Base-by-base conservation (phyloP, 306 rosid genomes). In the Lathyrus aphaca region DNA sequence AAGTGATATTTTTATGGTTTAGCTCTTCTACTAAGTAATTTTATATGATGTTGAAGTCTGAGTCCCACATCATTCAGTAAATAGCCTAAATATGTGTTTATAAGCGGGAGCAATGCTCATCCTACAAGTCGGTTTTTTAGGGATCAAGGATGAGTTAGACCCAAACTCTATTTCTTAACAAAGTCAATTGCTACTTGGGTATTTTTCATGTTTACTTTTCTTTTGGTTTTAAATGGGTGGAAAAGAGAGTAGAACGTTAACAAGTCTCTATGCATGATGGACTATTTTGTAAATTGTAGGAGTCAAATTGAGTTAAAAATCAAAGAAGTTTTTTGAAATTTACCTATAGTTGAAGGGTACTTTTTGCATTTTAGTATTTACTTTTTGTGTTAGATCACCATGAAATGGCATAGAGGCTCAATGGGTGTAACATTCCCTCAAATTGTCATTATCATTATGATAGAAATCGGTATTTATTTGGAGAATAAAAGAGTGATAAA, bases 321-420 rank as follows among this genome's bases (percentile, higher is more conserved):
- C 16, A 66, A 53, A 65, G 10, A 11, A 13, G 3, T 9, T 45
- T 73, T 30, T 19, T 65, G 39, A 44, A 64, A 54, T 65, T 54
- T 27, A 43, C 23, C 0, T 6, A 54, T 42, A 29, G 4, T 25
- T 19, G 19, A 18, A 38, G 19, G 10, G 27, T 43, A 38, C 42
- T 42, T 53, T n/a, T 53, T 74, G 46, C 51, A 42, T 64, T 73
- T 73, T 13, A 10, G 15, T 18, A 65, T 39, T 73, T 50, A 45
- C 10, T 63, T 50, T 49, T 32, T 49, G 43, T 15, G 55, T 30
- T 38, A 39, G 68, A 19, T 14, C 38, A 68, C 42, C 49, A 14
- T 66, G 50, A 72, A 58, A 63, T 51, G 57, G 48, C 69, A 48
- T 44, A 27, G 13, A 32, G 35, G 53, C 23, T 6, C 45, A 6